Conservation (phyloP, 2,329 filamentous ascomycete genomes). For the Sphaerulina vaccinii region DNA sequence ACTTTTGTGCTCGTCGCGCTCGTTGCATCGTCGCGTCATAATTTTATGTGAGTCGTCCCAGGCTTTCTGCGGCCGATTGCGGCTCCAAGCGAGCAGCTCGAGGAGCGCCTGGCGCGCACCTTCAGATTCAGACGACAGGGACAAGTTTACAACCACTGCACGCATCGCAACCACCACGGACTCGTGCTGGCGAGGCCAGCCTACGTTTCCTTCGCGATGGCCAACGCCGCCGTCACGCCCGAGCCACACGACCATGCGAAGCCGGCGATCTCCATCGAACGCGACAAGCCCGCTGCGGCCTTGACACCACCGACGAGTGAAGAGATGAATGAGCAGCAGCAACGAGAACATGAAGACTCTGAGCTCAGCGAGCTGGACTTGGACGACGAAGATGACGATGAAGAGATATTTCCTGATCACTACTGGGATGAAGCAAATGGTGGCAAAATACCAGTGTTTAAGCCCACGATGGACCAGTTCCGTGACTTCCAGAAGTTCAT, state of each 20-base stretch:
- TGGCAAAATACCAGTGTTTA: slow-evolving; percentile 87
- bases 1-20: too few species aligned
- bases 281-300: slow-evolving; percentile 36
- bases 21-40: too few species aligned
- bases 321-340: slow-evolving; percentile 46
- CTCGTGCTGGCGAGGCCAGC: slow-evolving; percentile 16
- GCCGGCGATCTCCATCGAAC: slow-evolving; percentile 27
- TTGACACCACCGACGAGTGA: slow-evolving; percentile 54
- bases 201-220: slow-evolving; percentile 11
- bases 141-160: neutral
- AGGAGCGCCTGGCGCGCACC: too few species aligned
- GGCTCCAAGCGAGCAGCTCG: neutral
- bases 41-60: too few species aligned
- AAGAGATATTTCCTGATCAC: slow-evolving; percentile 74
- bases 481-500: slow-evolving; percentile 90
- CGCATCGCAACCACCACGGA: slow-evolving; percentile 17
- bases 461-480: slow-evolving; percentile 93
- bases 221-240: slow-evolving; percentile 26
- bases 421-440: slow-evolving; percentile 65
- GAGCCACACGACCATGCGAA: slow-evolving; percentile 27
- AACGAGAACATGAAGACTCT: slow-evolving; percentile 45
- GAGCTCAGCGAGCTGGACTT: slow-evolving; percentile 50
- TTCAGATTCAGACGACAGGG: neutral
- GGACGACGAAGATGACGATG: slow-evolving; percentile 47
- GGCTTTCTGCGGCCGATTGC: neutral